phyloP scores from a whole-genome alignment of 306 rosid genomes.

The Ormosia emarginata region DNA sequence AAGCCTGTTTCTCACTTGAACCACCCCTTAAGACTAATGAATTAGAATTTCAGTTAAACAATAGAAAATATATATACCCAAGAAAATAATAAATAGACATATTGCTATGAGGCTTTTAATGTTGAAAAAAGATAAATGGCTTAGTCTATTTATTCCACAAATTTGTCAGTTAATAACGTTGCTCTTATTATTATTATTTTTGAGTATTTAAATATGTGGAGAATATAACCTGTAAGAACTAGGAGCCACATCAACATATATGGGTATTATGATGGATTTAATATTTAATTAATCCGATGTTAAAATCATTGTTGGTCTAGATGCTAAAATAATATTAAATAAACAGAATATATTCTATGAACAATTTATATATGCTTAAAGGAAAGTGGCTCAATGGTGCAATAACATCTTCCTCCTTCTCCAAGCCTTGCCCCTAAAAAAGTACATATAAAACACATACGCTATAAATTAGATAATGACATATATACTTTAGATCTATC shows the following conservation, averaged over 20 bases:
- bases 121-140: not conserved
- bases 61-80: not conserved
- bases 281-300: not conserved
- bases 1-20: too few species aligned
- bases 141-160: not conserved
- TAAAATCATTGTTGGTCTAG: not conserved
- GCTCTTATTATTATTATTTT: not conserved
- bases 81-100: not conserved
- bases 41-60: not conserved
- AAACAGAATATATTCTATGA: too few species aligned
- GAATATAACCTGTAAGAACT: not conserved
- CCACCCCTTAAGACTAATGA: not conserved
- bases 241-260: not conserved
- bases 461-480: not conserved
- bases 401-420: not conserved
- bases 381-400: too few species aligned
- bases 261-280: not conserved
- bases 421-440: not conserved
- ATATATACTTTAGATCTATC: slow-evolving; percentile 28
- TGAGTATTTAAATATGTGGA: not conserved
- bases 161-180: not conserved
- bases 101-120: not conserved
- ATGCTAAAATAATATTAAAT: not conserved
- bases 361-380: too few species aligned
- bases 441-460: not conserved